Conservation (phyloP, 345 rosid species). For the Euphorbia pulcherrima region DNA sequence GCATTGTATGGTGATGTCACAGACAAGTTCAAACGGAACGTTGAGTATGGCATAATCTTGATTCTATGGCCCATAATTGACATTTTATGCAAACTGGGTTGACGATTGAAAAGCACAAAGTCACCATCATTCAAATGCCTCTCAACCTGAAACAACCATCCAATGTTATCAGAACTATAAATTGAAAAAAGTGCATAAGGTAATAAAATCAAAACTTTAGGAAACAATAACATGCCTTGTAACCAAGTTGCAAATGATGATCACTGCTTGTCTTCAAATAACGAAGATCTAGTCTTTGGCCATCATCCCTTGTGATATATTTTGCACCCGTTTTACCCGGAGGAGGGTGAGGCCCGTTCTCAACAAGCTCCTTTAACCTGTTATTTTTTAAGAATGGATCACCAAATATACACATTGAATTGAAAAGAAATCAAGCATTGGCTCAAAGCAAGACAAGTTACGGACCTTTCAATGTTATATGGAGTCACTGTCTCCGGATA, state of each 20-base stretch:
- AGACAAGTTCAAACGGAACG: constrained; percentile 85
- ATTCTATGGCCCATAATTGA: constrained; percentile 97
- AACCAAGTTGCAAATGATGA: constrained; percentile 97
- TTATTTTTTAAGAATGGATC: constrained; percentile 6
- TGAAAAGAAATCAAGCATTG: not conserved
- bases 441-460: constrained; percentile 6
- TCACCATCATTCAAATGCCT: constrained; percentile 92
- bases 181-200: not conserved
- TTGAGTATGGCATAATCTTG: constrained; percentile 96
- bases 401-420: constrained; percentile 5
- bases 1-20: constrained; percentile 99
- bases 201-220: not conserved
- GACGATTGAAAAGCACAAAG: constrained; percentile 88
- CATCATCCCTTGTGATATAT: constrained; percentile 95
- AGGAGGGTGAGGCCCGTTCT: constrained; percentile 96
- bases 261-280: constrained; percentile 97
- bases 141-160: constrained; percentile 66
- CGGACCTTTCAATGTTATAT: constrained; percentile 84
- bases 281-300: constrained; percentile 96
- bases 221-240: constrained; percentile 46
- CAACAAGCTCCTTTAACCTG: constrained; percentile 94
- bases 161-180: not conserved
- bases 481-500: constrained; percentile 97
- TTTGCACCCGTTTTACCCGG: constrained; percentile 97
- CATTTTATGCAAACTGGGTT: constrained; percentile 98